phyloP scores from a whole-genome alignment of 305 asterid genomes.

The Fraxinus nigra region DNA sequence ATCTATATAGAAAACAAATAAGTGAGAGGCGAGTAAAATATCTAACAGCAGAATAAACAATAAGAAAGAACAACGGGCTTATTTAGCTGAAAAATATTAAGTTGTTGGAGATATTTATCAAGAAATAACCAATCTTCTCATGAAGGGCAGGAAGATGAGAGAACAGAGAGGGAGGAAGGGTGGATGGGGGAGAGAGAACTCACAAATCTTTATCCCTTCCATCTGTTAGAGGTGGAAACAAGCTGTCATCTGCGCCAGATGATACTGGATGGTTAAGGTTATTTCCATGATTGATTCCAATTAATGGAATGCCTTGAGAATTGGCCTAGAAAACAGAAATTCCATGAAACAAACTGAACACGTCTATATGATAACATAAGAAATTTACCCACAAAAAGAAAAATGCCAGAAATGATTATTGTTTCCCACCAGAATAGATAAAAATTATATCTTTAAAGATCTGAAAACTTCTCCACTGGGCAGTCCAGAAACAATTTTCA shows the following conservation, averaged over 20 bases:
- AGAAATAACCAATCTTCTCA: slow-evolving; percentile 4
- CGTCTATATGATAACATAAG: slow-evolving; percentile 3
- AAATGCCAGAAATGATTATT: slow-evolving; percentile 2
- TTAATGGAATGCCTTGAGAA: slow-evolving; percentile 34
- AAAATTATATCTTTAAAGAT: slow-evolving; percentile 9
- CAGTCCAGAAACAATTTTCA: slow-evolving; percentile 17
- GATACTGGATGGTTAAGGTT: slow-evolving; percentile 33
- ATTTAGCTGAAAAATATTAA: slow-evolving; percentile 3
- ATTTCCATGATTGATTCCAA: slow-evolving; percentile 30
- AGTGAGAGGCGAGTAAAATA: slow-evolving; percentile 11
- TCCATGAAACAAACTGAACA: slow-evolving; percentile 23
- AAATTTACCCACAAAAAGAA: slow-evolving; percentile 9
- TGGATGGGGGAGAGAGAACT: slow-evolving; percentile 28
- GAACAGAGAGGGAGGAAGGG: slow-evolving; percentile 10
- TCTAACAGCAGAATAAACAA: slow-evolving; percentile 12
- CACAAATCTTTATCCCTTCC: slow-evolving; percentile 37
- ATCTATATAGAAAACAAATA: slow-evolving; percentile 17
- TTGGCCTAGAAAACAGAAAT: slow-evolving; percentile 44
- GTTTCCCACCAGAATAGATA: slow-evolving; percentile 4
- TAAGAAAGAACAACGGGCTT: slow-evolving; percentile 7
- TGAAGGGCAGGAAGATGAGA: background rate
- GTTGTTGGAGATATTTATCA: slow-evolving; percentile 17
- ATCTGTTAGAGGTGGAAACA: slow-evolving; percentile 31
- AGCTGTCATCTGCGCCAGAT: slow-evolving; percentile 36
- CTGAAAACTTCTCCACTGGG: slow-evolving; percentile 20